Conservation (phyloP, 768 basidiomycete species). For the Cystobasidium tubakii region DNA sequence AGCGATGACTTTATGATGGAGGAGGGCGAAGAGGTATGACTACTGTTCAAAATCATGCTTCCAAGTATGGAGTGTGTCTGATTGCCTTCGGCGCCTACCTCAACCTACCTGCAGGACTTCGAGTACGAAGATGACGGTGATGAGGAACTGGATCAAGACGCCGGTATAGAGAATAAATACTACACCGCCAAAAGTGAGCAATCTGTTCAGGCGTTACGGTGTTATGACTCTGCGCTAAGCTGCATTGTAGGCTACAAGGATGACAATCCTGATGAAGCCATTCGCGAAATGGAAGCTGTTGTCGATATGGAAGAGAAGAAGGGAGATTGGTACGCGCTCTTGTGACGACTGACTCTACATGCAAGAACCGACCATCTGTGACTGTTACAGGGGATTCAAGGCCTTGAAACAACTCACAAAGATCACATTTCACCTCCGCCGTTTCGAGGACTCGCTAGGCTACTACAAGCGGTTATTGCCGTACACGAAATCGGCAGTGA, state of each 20-base stretch:
- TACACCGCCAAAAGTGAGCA: conserved; percentile 87
- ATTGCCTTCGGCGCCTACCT: no score
- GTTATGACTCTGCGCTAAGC: not conserved
- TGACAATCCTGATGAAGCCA: conserved; percentile 81
- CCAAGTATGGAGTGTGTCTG: no score
- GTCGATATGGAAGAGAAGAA: conserved; percentile 86
- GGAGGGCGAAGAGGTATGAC: conserved; percentile 31
- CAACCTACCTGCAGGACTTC: conserved; percentile 77
- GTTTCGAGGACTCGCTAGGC: conserved; percentile 75
- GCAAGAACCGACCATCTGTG: conserved; percentile 6
- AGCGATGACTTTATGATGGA: conserved; percentile 37
- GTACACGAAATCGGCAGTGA: conserved; percentile 92
- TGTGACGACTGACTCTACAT: not conserved
- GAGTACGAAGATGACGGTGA: conserved; percentile 87
- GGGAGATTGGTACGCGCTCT: conserved; percentile 72
- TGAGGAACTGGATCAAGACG: conserved; percentile 69
- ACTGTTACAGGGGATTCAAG: conserved; percentile 80
- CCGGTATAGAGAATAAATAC: conserved; percentile 95
- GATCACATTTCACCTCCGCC: conserved; percentile 71
- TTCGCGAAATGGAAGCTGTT: conserved; percentile 81
- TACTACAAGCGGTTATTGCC: conserved; percentile 79
- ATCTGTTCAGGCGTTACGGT: not conserved
- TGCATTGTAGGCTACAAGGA: conserved; percentile 71
- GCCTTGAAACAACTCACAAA: conserved; percentile 96
- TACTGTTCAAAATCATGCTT: no score